Conservation (phyloP, 176 grass and related monocot species). For the Zizania latifolia region DNA sequence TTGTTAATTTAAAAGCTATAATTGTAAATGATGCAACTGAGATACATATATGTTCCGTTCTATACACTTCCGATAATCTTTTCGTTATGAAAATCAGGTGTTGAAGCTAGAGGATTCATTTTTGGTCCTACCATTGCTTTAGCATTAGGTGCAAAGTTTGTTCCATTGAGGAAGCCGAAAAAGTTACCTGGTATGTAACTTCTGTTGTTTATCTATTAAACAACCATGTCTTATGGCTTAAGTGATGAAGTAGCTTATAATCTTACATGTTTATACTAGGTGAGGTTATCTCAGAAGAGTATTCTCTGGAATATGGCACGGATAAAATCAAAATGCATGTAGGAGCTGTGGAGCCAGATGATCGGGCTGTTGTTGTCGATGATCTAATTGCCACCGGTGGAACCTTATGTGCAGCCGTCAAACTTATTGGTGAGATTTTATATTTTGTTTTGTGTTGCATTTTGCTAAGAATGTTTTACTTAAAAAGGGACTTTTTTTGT, state of each 20-base stretch:
- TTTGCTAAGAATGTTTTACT: too few relatives aligned
- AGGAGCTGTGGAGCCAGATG: conserved; percentile 68
- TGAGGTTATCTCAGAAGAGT: conserved; percentile 86
- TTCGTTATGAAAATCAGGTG: conserved; percentile 44
- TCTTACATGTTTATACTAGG: conserved; percentile 47
- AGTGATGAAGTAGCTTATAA: conserved; percentile 22
- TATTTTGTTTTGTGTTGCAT: background rate
- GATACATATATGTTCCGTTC: background rate
- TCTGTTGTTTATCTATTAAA: background rate
- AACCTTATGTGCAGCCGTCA: conserved; percentile 70
- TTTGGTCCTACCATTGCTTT: conserved; percentile 93
- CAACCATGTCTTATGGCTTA: background rate
- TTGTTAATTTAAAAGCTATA: background rate
- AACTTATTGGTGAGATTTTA: conserved; percentile 59
- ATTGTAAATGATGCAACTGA: background rate
- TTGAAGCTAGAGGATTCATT: conserved; percentile 98
- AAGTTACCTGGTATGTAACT: conserved; percentile 76
- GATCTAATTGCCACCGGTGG: conserved; percentile 96
- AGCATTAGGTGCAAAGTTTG: conserved; percentile 94
- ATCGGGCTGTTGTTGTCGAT: conserved; percentile 61
- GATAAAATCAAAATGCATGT: conserved; percentile 98
- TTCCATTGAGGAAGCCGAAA: conserved; percentile 91
- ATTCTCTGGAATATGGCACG: conserved; percentile 85
- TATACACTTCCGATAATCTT: background rate
- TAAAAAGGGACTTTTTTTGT: background rate